These are phyloP conservation scores for Entomortierella beljakovae DNA, from an alignment of 192 early-diverging fungal genomes.

Conservation along the genomic window DNA sequence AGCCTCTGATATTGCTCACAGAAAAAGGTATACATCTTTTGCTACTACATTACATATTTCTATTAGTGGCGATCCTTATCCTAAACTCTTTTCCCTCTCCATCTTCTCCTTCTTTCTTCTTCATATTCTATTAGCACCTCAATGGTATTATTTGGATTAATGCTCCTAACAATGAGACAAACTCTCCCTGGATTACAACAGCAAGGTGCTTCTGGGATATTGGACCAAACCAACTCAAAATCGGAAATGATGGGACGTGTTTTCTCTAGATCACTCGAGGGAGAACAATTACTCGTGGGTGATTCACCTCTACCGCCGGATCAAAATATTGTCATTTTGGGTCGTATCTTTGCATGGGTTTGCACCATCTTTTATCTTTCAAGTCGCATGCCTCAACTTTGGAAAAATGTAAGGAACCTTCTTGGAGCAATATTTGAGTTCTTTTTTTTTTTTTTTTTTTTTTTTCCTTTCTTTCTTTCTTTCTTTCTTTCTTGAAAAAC, in stretches of 20 bases:
- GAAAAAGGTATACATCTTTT: constrained; percentile 24
- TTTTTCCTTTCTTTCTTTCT: not conserved
- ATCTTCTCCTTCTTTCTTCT: not conserved
- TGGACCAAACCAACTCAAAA: not conserved
- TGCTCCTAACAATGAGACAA: constrained; percentile 36
- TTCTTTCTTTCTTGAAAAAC: not conserved
- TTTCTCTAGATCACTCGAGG: constrained; percentile 14
- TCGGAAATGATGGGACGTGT: constrained; percentile 8
- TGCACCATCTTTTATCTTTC: constrained; percentile 75
- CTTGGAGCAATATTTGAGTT: too few relatives aligned
- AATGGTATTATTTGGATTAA: constrained; percentile 39
- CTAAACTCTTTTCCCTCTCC: too few relatives aligned
- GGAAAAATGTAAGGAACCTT: constrained; percentile 64
- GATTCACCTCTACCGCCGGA: not conserved
- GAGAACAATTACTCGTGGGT: constrained; percentile 1
- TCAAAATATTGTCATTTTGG: constrained; percentile 45
- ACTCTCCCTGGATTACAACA: constrained; percentile 20
- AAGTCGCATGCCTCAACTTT: constrained; percentile 82
- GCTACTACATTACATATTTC: not conserved
- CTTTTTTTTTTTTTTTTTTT: not conserved
- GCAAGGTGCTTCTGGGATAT: not conserved
- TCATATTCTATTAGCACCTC: constrained; percentile 25
- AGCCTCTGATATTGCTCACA: constrained; percentile 34
- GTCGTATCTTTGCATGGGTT: constrained; percentile 74
- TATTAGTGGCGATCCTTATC: not conserved